phyloP scores from a whole-genome alignment of 352 stramenopile species.

The Pythium rishiriense region DNA sequence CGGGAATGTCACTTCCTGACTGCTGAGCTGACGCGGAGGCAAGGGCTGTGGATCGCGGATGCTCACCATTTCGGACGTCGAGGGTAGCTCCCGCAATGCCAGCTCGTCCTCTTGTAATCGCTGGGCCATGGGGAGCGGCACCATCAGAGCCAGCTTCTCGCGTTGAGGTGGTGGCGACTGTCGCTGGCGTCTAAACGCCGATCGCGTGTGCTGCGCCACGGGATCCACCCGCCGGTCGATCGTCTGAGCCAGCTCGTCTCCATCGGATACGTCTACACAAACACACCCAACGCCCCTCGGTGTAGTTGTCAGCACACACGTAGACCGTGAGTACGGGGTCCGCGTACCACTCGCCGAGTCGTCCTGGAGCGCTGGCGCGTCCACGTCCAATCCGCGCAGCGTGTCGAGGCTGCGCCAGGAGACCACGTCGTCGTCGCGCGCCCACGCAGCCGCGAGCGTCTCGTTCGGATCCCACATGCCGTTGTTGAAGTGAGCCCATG shows the following conservation, averaged over 20 bases:
- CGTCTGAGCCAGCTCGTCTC: slow-evolving; percentile 30
- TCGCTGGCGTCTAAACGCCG: neutral
- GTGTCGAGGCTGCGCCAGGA: slow-evolving; percentile 46
- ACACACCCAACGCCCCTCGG: neutral
- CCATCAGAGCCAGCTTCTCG: neutral
- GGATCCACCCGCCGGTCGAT: slow-evolving; percentile 14
- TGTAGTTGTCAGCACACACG: neutral
- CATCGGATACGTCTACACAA: slow-evolving; percentile 28
- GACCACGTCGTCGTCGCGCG: slow-evolving; percentile 37
- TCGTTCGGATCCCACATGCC: slow-evolving; percentile 29
- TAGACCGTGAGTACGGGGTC: neutral
- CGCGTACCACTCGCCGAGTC: neutral
- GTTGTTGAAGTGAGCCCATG: slow-evolving; percentile 5
- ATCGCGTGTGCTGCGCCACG: neutral
- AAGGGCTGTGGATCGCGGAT: slow-evolving; percentile 22
- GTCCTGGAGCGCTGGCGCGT: neutral
- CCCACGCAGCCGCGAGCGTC: slow-evolving; percentile 8
- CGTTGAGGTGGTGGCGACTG: neutral
- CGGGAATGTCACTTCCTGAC: no score
- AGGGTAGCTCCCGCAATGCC: slow-evolving; percentile 32
- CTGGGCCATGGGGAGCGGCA: neutral
- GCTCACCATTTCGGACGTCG: slow-evolving; percentile 46
- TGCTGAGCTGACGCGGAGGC: neutral
- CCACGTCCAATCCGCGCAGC: slow-evolving; percentile 11
- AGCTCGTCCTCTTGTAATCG: slow-evolving; percentile 1